Evolutionary conservation across 805 yeast species (phyloP).

Genomic region (Candida bentonensis): DNA sequence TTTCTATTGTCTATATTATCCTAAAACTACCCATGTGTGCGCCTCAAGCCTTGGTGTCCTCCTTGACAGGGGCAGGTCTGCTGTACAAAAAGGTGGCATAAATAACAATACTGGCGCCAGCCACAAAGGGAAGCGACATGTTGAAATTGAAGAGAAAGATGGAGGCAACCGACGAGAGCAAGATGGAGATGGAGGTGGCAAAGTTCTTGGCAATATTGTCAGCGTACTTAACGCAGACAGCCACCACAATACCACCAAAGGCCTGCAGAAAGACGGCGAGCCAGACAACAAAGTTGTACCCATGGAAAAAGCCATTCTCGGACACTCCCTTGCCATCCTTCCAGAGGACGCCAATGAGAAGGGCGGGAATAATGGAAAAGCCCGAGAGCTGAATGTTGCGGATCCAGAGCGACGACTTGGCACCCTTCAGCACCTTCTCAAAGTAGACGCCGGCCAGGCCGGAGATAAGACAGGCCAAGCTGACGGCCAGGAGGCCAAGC

Average conservation of each 20-base stretch:
- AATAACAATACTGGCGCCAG: slow-evolving; percentile 24
- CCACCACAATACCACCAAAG: slow-evolving; percentile 28
- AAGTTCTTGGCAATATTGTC: slow-evolving; percentile 30
- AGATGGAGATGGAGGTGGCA: slow-evolving; percentile 27
- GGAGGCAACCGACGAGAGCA: slow-evolving; percentile 25
- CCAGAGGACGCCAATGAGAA: slow-evolving; percentile 22
- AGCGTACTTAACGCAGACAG: slow-evolving; percentile 29
- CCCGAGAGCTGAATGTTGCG: slow-evolving; percentile 27
- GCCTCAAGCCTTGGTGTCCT: background rate
- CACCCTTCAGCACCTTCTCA: slow-evolving; percentile 27
- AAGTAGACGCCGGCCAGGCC: slow-evolving; percentile 32
- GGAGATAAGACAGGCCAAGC: slow-evolving; percentile 23
- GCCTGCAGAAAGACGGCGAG: slow-evolving; percentile 26
- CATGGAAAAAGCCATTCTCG: slow-evolving; percentile 25
- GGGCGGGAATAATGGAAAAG: slow-evolving; percentile 27
- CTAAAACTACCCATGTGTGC: background rate
- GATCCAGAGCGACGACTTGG: slow-evolving; percentile 25
- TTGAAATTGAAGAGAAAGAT: slow-evolving; percentile 23
- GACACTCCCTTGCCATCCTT: slow-evolving; percentile 23
- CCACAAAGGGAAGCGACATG: slow-evolving; percentile 21
- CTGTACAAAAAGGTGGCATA: slow-evolving; percentile 25
- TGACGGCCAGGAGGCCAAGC: slow-evolving; percentile 24
- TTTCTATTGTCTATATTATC: background rate
- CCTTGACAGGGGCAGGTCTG: slow-evolving; percentile 1
- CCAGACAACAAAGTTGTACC: slow-evolving; percentile 26